Conservation (phyloP, 192 early-diverging fungal genomes). For the Chytriomyces sp. region DNA sequence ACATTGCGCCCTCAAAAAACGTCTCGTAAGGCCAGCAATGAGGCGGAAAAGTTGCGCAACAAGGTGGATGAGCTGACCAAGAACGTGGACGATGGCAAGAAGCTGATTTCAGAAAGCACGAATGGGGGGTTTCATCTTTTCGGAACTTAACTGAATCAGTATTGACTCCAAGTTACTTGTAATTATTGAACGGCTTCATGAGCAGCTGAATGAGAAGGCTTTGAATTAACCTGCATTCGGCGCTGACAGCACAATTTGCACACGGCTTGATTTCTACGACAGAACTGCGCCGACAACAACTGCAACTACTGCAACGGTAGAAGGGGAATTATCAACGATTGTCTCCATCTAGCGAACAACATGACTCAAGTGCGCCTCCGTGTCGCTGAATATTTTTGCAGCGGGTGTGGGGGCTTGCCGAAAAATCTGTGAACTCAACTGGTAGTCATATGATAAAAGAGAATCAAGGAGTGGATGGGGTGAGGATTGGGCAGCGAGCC, state of each 20-base stretch:
- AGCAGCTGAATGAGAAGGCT: conserved; percentile 64
- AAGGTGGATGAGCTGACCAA: conserved; percentile 37
- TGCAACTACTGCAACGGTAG: background rate
- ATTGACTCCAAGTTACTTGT: background rate
- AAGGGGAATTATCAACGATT: background rate
- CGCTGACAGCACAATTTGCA: background rate
- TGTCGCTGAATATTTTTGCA: conserved; percentile 1
- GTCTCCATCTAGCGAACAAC: background rate
- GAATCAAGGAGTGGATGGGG: conserved; percentile 3
- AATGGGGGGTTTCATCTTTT: conserved; percentile 39
- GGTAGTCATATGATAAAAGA: background rate
- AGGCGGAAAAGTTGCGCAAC: conserved; percentile 4
- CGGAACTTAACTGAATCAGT: background rate
- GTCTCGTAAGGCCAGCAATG: conserved; percentile 10
- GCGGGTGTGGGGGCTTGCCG: background rate
- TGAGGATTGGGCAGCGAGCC: background rate
- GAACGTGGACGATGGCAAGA: conserved; percentile 51
- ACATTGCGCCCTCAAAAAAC: conserved; percentile 37
- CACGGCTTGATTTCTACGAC: conserved; percentile 27
- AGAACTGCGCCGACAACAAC: conserved; percentile 8
- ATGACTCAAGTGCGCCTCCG: background rate
- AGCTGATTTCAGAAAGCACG: conserved; percentile 58
- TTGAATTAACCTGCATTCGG: conserved; percentile 37
- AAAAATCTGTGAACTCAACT: background rate
- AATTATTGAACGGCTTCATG: conserved; percentile 69